Percentiles rank a stretch among this genome's conserved stretches.
Conservation (phyloP, 768 basidiomycete genomes). For the Pholiota molesta region DNA sequence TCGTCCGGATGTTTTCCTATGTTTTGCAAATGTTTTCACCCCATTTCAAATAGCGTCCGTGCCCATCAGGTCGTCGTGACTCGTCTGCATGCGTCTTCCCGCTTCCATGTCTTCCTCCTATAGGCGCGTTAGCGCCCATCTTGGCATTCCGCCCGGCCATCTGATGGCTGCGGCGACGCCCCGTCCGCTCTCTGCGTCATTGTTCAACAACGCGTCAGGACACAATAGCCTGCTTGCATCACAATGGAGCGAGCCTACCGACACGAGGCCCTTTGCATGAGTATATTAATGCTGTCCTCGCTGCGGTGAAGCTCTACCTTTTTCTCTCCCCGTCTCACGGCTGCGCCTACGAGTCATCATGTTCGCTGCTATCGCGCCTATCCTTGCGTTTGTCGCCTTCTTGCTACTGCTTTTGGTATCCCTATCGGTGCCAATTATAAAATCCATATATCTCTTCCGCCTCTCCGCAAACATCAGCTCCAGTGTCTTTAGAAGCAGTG, state of each 20-base stretch:
- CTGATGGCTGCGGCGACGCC: not conserved
- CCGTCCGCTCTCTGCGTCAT: constrained; percentile 17
- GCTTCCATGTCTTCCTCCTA: constrained; percentile 4
- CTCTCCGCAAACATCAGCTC: constrained; percentile 39
- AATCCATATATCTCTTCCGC: constrained; percentile 56
- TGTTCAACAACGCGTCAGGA: constrained; percentile 11
- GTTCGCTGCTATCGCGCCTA: constrained; percentile 34
- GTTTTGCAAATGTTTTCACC: not conserved
- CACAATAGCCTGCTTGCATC: not conserved
- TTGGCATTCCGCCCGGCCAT: constrained; percentile 6
- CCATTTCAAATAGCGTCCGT: not conserved
- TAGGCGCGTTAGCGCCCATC: constrained; percentile 24
- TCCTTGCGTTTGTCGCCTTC: constrained; percentile 55
- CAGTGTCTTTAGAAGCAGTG: constrained; percentile 36
- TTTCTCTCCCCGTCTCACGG: not conserved
- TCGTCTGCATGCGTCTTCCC: constrained; percentile 6
- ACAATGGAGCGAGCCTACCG: constrained; percentile 16
- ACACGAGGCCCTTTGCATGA: constrained; percentile 3
- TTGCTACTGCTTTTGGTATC: constrained; percentile 64
- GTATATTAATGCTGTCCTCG: constrained; percentile 12
- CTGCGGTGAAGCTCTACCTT: not conserved
- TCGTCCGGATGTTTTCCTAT: not conserved
- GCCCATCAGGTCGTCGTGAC: not conserved
- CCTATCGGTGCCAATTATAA: constrained; percentile 62
- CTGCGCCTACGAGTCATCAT: constrained; percentile 18